phyloP scores from a whole-genome alignment of 2,329 filamentous ascomycete genomes.

The Grosmannia penicillata region DNA sequence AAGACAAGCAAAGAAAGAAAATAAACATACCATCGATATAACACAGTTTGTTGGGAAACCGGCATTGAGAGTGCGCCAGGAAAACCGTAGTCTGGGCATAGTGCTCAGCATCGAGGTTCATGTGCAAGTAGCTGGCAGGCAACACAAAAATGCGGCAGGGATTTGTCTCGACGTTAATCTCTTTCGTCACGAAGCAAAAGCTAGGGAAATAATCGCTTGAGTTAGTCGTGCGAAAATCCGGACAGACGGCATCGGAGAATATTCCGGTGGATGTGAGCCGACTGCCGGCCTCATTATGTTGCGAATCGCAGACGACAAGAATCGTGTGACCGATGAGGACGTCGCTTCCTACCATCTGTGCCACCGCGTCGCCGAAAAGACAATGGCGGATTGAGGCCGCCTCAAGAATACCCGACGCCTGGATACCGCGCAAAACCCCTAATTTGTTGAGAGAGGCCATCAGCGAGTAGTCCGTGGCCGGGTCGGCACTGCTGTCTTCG shows the following conservation, averaged over 20 bases:
- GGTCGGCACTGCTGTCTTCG: not conserved
- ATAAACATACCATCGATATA: not conserved
- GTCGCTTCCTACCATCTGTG: not conserved
- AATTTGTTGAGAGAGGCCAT: not conserved
- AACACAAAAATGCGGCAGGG: not conserved
- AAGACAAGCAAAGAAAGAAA: too few relatives aligned
- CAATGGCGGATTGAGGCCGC: not conserved
- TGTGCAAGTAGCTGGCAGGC: not conserved
- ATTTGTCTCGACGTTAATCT: not conserved
- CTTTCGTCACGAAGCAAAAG: not conserved
- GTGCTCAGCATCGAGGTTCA: not conserved
- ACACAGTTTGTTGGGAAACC: not conserved
- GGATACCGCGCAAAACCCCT: not conserved
- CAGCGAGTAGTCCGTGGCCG: not conserved
- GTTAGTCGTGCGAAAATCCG: not conserved
- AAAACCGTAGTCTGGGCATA: not conserved
- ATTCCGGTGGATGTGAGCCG: not conserved
- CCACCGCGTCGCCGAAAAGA: not conserved
- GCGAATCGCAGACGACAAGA: not conserved
- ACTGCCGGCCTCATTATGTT: not conserved
- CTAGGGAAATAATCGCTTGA: not conserved
- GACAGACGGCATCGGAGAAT: not conserved
- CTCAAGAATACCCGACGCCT: not conserved
- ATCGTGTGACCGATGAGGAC: not conserved
- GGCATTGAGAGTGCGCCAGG: not conserved